These are phyloP conservation scores for Pterulicium gracile DNA, from an alignment of 1,284 basidiomycete species.

Conservation along the genomic window DNA sequence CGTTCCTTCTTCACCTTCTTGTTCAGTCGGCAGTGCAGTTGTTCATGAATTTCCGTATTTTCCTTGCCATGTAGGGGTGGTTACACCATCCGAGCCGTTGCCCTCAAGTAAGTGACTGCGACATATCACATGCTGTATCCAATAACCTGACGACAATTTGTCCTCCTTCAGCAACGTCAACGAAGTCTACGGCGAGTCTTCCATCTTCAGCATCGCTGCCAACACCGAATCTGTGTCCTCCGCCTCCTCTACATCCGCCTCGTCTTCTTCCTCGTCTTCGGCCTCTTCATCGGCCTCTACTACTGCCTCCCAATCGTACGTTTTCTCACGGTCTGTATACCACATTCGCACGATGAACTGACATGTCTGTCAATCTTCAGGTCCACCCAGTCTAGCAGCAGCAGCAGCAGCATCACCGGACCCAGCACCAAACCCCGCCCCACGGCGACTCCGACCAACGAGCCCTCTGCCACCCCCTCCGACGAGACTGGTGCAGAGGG, in stretches of 20 bases:
- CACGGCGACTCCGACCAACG: no score
- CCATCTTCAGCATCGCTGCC: background rate
- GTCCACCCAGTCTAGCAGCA: background rate
- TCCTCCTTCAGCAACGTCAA: background rate
- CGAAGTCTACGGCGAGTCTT: background rate
- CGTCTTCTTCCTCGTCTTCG: background rate
- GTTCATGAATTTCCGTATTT: background rate
- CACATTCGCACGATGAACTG: no score
- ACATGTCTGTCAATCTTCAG: no score
- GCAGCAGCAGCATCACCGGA: background rate
- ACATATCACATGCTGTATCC: no score
- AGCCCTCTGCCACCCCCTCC: background rate
- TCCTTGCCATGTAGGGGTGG: background rate
- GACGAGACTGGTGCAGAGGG: background rate
- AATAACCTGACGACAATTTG: constrained; percentile 1
- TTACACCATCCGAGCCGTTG: background rate
- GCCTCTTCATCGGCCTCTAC: background rate
- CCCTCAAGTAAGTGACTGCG: background rate
- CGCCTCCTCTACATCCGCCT: background rate
- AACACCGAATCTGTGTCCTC: background rate
- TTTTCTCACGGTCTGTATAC: no score
- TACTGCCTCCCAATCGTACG: background rate
- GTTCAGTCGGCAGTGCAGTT: background rate
- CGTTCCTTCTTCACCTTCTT: background rate
- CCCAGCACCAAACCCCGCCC: background rate